Base-by-base conservation (phyloP, 257 asterid species). In the Nicotiana knightiana region DNA sequence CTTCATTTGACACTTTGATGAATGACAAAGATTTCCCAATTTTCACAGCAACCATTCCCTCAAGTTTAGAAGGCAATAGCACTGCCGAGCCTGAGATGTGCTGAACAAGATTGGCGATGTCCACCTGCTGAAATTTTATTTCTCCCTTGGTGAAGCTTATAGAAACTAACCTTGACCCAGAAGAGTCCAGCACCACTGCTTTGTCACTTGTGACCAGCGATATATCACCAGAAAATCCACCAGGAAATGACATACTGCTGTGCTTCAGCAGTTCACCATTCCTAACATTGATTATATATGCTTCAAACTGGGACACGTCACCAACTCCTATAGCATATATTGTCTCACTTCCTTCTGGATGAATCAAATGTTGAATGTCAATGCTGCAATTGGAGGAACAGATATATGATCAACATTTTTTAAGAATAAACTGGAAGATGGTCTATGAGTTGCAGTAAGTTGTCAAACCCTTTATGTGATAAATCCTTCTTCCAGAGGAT, bases 151-250 rank as follows among this genome's bases (percentile, higher is more conserved):
- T 84, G 86, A 95, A 90, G 79, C 43, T 53, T 76, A 92, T 32
- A 51, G 89, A 81, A 43, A 92, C 94, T 90, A 95, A 81, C 58
- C 59, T 79, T 30, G 93, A 90, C 87, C 93, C 89, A 82, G 94
- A 81, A 82, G 96, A 89, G 92, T 93, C 99, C 83, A 92, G 82
- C 39, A 92, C 91, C 85, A 91, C 94, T 54, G 93, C 97, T 70
- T 86, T 88, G 85, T 85, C 85, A 66, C 89, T 93, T 62, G 93
- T 61, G 79, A 91, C 87, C 81, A 92, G 81, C 78, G 93, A 90
- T 83, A 95, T 84, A 75, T 91, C 97, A 81, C 99, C 98, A 84
- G 95, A 92, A 86, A 92, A 92, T 43, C 94, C 92, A 81, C 91
- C 82, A 75, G 94, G 87, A 65, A 89, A 86, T 57, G 87, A 71